These are phyloP conservation scores for Cudoniella acicularis DNA, from an alignment of 495 filamentous ascomycete species.

Conservation along the genomic window DNA sequence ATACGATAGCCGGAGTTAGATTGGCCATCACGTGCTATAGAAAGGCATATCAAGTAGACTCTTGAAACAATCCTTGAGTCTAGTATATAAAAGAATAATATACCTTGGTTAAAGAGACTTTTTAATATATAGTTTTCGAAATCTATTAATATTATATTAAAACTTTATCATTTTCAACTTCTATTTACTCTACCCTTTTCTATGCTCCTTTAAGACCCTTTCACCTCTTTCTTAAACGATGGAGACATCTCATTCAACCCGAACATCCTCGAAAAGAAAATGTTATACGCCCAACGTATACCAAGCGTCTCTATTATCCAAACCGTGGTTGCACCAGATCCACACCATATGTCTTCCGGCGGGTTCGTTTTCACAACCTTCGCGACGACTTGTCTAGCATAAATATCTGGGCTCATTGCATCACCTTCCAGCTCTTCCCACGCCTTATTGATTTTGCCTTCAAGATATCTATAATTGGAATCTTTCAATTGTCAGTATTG, in stretches of 20 bases:
- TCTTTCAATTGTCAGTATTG: background rate
- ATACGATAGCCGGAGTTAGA: too few species aligned
- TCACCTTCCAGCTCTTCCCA: constrained; percentile 8
- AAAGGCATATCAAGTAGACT: too few species aligned
- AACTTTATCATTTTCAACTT: too few species aligned
- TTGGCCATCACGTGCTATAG: too few species aligned
- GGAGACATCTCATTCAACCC: constrained; percentile 6
- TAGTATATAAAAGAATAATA: too few species aligned
- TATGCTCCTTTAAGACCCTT: too few species aligned
- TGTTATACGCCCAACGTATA: constrained; percentile 6
- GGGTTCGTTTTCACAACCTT: constrained; percentile 10
- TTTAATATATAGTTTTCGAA: too few species aligned
- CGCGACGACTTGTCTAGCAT: constrained; percentile 8
- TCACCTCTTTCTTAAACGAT: background rate
- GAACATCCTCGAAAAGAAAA: constrained; percentile 11
- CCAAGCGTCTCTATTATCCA: constrained; percentile 10
- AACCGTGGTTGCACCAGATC: constrained; percentile 8
- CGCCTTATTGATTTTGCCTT: constrained; percentile 8
- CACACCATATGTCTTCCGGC: constrained; percentile 8
- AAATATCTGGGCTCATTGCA: constrained; percentile 2
- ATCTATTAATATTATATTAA: too few species aligned
- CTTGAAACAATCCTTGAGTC: too few species aligned
- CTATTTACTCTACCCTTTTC: too few species aligned
- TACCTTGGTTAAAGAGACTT: too few species aligned
- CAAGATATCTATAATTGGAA: constrained; percentile 10